Percentiles rank a stretch among this genome's conserved stretches.
Conservation (phyloP, 306 rosid genomes). For the Vigna trinervia region DNA sequence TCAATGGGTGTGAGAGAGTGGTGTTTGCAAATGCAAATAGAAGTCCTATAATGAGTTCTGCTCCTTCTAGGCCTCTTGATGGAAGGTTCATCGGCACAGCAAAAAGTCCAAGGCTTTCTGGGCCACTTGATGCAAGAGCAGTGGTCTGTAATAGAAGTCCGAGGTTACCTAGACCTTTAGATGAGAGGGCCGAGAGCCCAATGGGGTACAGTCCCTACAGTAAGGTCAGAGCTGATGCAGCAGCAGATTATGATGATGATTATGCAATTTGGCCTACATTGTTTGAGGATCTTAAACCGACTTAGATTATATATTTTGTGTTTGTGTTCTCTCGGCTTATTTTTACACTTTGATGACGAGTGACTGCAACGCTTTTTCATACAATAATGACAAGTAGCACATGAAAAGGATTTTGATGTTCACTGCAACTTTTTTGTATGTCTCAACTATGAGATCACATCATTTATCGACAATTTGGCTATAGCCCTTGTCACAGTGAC, state of each 20-base stretch:
- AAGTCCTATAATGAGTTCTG: conserved; percentile 46
- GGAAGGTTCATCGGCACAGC: conserved; percentile 41
- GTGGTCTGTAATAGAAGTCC: conserved; percentile 42
- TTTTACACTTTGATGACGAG: conserved; percentile 12
- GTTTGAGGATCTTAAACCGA: conserved; percentile 89
- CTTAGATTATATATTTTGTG: conserved; percentile 52
- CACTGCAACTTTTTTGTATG: neutral
- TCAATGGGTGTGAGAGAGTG: conserved; percentile 42
- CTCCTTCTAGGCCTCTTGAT: conserved; percentile 31
- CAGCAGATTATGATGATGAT: conserved; percentile 56
- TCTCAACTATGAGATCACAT: neutral
- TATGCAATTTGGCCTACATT: conserved; percentile 70
- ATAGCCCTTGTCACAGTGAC: neutral
- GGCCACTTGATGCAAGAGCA: conserved; percentile 48
- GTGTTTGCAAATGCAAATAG: conserved; percentile 40
- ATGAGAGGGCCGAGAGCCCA: conserved; percentile 53
- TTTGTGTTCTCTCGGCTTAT: neutral
- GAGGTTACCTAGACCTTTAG: conserved; percentile 40
- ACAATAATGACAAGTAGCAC: conserved; percentile 2
- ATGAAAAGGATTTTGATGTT: conserved; percentile 6
- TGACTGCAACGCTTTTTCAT: neutral
- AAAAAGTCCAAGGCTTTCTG: conserved; percentile 58
- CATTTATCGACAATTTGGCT: neutral
- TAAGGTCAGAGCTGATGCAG: conserved; percentile 46
- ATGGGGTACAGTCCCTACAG: conserved; percentile 48